Evolutionary conservation across 257 asterid genomes (phyloP), one percentile per base, ranked within the genome.

Genomic region (Nyctanthes arbortristis): DNA sequence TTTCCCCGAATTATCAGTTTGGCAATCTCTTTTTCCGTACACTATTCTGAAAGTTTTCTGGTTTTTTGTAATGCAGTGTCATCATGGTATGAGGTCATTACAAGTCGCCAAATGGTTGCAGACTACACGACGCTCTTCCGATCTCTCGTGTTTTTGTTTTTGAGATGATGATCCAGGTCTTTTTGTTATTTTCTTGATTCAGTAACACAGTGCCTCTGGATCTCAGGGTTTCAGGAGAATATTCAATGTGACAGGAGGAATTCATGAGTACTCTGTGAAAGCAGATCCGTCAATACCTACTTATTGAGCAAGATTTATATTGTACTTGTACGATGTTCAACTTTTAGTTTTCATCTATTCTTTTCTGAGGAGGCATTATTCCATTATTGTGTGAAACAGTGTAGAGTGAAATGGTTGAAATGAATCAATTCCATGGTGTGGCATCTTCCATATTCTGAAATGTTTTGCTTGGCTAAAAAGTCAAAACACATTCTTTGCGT

Each of bases 31-130:
- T 52, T 37, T 60, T 14, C 1, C 58, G 66, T 69, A 22, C 45
- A 45, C 67, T 37, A 66, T 33, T 56, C 43, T 77, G 64, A 40
- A 59, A 28, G 49, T 71, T 75, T 52, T 9, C 30, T 24, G 59
- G 10, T 52, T 24, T n/a, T 52, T 18, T 24, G 14, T 54, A 35
- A 52, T 81, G 84, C 93, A 92, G 97, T 92, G 98, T 83, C 98
- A 92, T 77, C 98, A 90, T 68, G 98, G 98, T 57, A 61, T 82
- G 89, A 84, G 98, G 61, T 92, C 98, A 14, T 77, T 92, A 83
- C 96, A 92, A 76, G 97, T 88, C 32, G 96, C 98, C 57, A 94
- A 90, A 67, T 92, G 98, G 98, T 80, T 92, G 96, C 97, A 84
- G 82, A 84, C 92, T n/a, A n/a, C n/a, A n/a, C n/a, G n/a, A n/a